Conservation (phyloP, 2,329 filamentous ascomycete genomes). For the Pseudogymnoascus verrucosus region DNA sequence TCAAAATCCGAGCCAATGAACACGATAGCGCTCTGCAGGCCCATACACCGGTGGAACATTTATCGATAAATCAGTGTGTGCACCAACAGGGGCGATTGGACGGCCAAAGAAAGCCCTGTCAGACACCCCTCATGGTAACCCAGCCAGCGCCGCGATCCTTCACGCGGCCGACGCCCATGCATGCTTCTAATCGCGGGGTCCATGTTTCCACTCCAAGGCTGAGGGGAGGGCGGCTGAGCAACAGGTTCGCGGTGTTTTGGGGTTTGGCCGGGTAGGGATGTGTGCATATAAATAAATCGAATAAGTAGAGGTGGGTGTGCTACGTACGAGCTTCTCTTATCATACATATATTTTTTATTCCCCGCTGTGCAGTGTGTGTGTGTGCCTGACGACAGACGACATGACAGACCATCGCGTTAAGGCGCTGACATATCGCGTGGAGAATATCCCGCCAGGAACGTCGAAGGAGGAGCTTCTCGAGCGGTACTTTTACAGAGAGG, state of each 20-base stretch:
- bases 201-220: background rate
- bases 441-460: conserved; percentile 10
- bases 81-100: background rate
- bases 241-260: background rate
- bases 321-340: background rate
- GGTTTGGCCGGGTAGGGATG: background rate
- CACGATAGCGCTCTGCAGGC: background rate
- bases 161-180: background rate
- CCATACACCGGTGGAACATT: background rate
- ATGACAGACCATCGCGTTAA: background rate
- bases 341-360: background rate
- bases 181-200: conserved; percentile 1
- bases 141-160: background rate
- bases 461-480: conserved; percentile 10
- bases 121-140: background rate
- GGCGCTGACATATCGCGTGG: conserved; percentile 9
- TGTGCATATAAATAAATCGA: conserved; percentile 3
- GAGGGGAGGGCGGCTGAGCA: background rate
- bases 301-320: conserved; percentile 4
- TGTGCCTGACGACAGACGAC: background rate
- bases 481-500: background rate
- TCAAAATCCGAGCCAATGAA: background rate
- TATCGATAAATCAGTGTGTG: background rate
- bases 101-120: background rate
- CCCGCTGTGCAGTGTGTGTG: background rate